Percentiles rank a stretch among this genome's conserved stretches.
Conservation (phyloP, 2,329 filamentous ascomycete species). For the Ophiobolus disseminans region DNA sequence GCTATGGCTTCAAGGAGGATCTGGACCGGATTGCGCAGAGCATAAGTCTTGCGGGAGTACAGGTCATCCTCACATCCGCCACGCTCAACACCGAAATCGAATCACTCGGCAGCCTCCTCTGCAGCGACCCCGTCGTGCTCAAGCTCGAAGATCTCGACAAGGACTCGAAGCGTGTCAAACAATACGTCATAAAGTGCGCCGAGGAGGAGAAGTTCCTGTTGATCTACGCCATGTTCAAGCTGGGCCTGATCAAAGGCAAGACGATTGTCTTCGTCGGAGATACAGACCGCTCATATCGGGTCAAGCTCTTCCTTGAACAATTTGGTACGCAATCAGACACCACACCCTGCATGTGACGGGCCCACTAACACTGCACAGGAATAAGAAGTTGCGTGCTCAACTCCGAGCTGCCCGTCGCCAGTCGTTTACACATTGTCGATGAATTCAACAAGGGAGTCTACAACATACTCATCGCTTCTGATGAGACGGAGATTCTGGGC, state of each 20-base stretch:
- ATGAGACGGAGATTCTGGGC: conserved; percentile 85
- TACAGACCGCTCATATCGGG: conserved; percentile 85
- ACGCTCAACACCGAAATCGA: conserved; percentile 90
- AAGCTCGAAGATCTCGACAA: conserved; percentile 84
- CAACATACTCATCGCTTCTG: conserved; percentile 96
- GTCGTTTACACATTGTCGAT: conserved; percentile 90
- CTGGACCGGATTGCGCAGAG: conserved; percentile 78
- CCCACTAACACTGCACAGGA: too few species aligned
- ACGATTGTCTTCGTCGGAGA: conserved; percentile 84
- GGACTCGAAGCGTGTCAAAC: conserved; percentile 77
- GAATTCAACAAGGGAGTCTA: conserved; percentile 98
- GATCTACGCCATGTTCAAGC: conserved; percentile 92
- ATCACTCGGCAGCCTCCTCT: conserved; percentile 83
- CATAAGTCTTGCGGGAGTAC: conserved; percentile 82
- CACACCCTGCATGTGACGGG: too few species aligned
- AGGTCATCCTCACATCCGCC: conserved; percentile 92
- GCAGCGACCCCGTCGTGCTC: conserved; percentile 77
- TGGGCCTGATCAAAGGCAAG: conserved; percentile 93
- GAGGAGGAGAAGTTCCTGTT: conserved; percentile 97
- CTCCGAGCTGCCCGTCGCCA: conserved; percentile 92
- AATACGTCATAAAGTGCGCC: conserved; percentile 90
- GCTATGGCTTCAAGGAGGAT: conserved; percentile 93
- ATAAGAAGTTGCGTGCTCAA: conserved; percentile 93
- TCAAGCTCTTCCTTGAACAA: conserved; percentile 96
- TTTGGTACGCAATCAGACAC: conserved; percentile 95